phyloP scores from a whole-genome alignment of 2,329 filamentous ascomycete species.

The Phoma sp. region DNA sequence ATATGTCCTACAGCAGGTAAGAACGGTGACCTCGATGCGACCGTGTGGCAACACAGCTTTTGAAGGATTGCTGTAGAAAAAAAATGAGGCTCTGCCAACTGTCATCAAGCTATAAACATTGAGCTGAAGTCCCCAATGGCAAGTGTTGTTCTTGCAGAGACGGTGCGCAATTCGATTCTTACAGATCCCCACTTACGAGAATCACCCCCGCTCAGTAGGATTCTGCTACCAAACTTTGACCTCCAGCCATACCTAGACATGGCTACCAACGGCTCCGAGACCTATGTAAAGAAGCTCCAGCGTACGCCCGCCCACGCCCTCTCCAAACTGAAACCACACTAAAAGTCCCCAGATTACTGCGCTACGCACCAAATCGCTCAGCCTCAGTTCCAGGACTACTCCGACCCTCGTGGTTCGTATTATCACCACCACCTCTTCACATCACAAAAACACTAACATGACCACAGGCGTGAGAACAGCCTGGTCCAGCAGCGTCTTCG shows the following conservation, averaged over 20 bases:
- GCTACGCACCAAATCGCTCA: constrained; percentile 42
- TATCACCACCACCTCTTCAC: neutral
- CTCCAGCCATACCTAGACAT: constrained; percentile 28
- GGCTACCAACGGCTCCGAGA: constrained; percentile 34
- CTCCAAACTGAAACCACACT: constrained; percentile 15
- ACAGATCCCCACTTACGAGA: constrained; percentile 30
- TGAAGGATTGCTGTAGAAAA: constrained; percentile 19
- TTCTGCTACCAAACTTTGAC: constrained; percentile 18
- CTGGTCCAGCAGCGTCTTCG: constrained; percentile 45
- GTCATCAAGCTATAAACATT: constrained; percentile 41
- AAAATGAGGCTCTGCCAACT: constrained; percentile 34
- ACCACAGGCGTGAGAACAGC: constrained; percentile 42
- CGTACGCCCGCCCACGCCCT: constrained; percentile 28
- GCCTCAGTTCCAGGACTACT: constrained; percentile 47
- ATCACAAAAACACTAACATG: constrained; percentile 18
- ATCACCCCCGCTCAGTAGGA: constrained; percentile 27
- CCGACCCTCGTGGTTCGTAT: constrained; percentile 44
- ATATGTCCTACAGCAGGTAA: constrained; percentile 31
- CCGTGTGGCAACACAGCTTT: constrained; percentile 31
- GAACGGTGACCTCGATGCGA: constrained; percentile 27
- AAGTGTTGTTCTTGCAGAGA: constrained; percentile 28
- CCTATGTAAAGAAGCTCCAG: constrained; percentile 42
- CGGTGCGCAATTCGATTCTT: constrained; percentile 29
- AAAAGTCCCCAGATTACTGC: constrained; percentile 37
- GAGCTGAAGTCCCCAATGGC: constrained; percentile 25